phyloP scores from a whole-genome alignment of 2,329 filamentous ascomycete species.

The Scopulariopsis brevicaulis region DNA sequence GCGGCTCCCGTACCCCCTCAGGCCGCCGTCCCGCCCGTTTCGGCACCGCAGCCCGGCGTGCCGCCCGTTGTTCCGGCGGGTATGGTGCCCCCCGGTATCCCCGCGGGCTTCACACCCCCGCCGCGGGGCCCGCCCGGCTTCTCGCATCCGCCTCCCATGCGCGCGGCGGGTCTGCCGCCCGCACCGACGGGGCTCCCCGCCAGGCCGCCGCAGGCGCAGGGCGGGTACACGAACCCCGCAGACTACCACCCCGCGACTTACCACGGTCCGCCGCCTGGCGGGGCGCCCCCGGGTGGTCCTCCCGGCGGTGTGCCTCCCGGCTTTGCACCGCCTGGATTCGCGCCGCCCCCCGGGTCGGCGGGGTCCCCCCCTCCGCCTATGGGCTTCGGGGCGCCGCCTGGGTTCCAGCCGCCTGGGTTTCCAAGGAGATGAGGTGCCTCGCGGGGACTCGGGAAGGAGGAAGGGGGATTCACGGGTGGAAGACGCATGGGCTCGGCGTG shows the following conservation, averaged over 20 bases:
- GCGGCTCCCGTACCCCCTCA: slow-evolving; percentile 4
- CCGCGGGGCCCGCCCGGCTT: slow-evolving; percentile 21
- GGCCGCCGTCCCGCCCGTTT: slow-evolving; percentile 10
- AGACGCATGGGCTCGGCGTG: too few relatives aligned
- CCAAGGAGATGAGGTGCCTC: slow-evolving; percentile 16
- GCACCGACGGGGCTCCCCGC: slow-evolving; percentile 38
- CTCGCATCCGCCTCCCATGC: slow-evolving; percentile 17
- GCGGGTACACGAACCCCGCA: slow-evolving; percentile 32
- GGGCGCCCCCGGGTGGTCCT: slow-evolving; percentile 19
- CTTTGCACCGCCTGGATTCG: slow-evolving; percentile 25
- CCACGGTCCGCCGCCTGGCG: slow-evolving; percentile 17
- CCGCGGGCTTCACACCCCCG: slow-evolving; percentile 24
- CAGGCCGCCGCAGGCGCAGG: slow-evolving; percentile 33
- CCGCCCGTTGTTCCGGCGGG: slow-evolving; percentile 12
- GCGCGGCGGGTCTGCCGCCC: slow-evolving; percentile 27
- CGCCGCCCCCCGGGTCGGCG: slow-evolving; percentile 20
- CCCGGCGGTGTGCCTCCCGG: slow-evolving; percentile 17
- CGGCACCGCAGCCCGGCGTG: slow-evolving; percentile 23
- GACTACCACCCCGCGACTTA: slow-evolving; percentile 33
- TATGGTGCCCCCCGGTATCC: slow-evolving; percentile 15
- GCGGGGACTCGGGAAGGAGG: not conserved
- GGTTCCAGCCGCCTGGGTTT: slow-evolving; percentile 19
- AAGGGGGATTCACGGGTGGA: not conserved
- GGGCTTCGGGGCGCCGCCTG: slow-evolving; percentile 34
- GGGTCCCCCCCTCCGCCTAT: slow-evolving; percentile 22